Base-by-base conservation (phyloP, 2,329 filamentous ascomycete genomes). In the Ophiocordyceps sinensis region DNA sequence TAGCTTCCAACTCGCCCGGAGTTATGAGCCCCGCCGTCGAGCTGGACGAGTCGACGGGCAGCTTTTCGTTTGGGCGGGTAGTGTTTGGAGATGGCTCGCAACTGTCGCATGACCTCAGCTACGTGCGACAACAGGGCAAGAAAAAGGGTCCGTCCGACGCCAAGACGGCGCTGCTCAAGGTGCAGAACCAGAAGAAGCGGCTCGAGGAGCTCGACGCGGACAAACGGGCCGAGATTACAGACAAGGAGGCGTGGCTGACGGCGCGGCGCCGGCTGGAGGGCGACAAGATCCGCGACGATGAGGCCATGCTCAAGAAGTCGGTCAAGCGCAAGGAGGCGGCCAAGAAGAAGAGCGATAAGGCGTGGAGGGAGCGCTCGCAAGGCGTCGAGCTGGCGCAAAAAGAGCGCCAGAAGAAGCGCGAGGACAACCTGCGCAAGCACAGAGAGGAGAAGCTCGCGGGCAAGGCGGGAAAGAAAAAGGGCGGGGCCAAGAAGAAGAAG, bases 201-300 rank as follows among this genome's bases (percentile, higher is more conserved):
- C 66, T 96, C 28, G 73, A 79, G 36, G 73, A 68, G 26, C 75
- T 94, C 54, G 83, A 89, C 51, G 76, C 81, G 1, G 75, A 77
- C 49, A 94, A 94, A 65, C 82, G 83, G 42, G 79, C 79, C 46
- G 85, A 94, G 44, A 81, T 96, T 36, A 79, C 87, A 45, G 85
- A 95, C 62, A 96, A 96, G 68, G 89, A 98, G 53, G 69, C 80
- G 43, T 98, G 91, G 91, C 70, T 95, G 44, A 89, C 84, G 38
- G 91, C 91, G 3, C 82, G 89, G 62, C 85, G 86, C 62, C 79
- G 83, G 21, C 86, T 82, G 2, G 85, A 94, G 58, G 91, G 91
- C 38, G 88, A 94, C 56, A 84, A 85, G 57, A 81, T 95, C 29
- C 79, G 78, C 45, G 87, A 96, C 55, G 86, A 94, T 58, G 85